Base-by-base conservation (phyloP, 495 filamentous ascomycete species). In the Bacidia gigantensis region DNA sequence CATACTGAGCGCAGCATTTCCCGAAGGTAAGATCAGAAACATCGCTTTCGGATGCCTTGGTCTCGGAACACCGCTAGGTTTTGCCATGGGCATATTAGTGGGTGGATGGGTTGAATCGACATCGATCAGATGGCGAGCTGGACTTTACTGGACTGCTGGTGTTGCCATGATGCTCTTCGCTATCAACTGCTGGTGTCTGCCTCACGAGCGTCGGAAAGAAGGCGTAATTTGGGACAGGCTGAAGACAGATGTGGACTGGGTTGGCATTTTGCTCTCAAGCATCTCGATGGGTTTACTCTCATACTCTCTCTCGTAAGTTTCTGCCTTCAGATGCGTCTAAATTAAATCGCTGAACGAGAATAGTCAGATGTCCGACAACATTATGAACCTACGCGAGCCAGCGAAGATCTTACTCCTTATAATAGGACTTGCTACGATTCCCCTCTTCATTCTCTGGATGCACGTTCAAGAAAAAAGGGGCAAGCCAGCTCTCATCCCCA, bases 61-160 rank as follows among this genome's bases (percentile, higher is more conserved):
- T 0, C 54, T 72, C 7, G 71, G 68, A 2, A 66, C 70, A 47
- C 75, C 75, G 0, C 38, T 80, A n/a, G 77, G 76, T 3, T 80
- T 74, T 58, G 68, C 71, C 0, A 42, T 78, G n/a, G 77, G 77
- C 0, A 60, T 81, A 1, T 66, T 80, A 0, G 58, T 80, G 2
- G 75, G 72, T 21, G 76, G 77, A 7, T 53, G 77, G 11, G 72
- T 80, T 18, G 5, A 18, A 35, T 58, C 68, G 2, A 56, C 72
- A 3, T 61, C 57, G 0, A 59, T 72, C 39, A 69, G 71, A 2
- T 78, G 73, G 75, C 52, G 72, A 21, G 65, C 59, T 47, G 70
- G 69, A 1, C 78, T 66, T 55, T 76, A 76, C 53, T 60, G 76
- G 32, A 64, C 63, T 35, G 65, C 69, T 2, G 69, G 59, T 2